Base-by-base conservation (phyloP, 139 green algal species). In the Pseudopediastrum boryanum region DNA sequence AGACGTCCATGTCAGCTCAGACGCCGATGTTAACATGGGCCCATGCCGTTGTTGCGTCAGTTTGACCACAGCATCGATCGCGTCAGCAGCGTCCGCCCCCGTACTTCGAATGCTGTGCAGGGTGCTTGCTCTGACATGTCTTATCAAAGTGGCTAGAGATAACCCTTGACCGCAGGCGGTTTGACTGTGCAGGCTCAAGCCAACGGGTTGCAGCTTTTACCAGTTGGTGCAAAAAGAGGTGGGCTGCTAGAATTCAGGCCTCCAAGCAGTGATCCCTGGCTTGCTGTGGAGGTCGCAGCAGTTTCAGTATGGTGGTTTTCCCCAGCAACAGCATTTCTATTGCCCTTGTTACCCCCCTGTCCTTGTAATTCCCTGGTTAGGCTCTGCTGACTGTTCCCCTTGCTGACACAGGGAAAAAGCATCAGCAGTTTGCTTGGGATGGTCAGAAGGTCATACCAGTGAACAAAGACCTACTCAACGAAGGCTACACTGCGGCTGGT, bases 371-470 rank as follows among this genome's bases (percentile, higher is more conserved):
- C 59, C 58, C 46, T 12, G 19, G 33, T 39, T 27, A 7, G 35
- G 63, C 68, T 31, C 35, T 61, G 46, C 64, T 36, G 4, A 41
- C 35, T 43, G 64, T 48, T 51, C 36, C 2, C 7, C 5, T 46
- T 10, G 10, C 16, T 16, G 10, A 27, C 63, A 38, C 82, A 80
- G 83, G 78, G 42, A 78, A 71, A 41, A 77, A 77, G 51, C 59
- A 73, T 35, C 75, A 83, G 66, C 75, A 78, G 27, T 92, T 87
- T 71, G 80, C 88, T 16, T 92, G 87, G 87, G 83, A 92, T 50
- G 87, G 87, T 4, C 63, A 48, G 2, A 64, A 65, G 9, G 67
- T 92, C 13, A 70, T 44, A 7, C 61, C 85, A 10, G 64, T 90
- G 59, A 85, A 87, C 27, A 67, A 87, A 35, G 54, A 72, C 12